Evolutionary conservation across 169 alveolate genomes (phyloP), one percentile per base, ranked within the genome.

Genomic region (Plasmodium falciparum): DNA sequence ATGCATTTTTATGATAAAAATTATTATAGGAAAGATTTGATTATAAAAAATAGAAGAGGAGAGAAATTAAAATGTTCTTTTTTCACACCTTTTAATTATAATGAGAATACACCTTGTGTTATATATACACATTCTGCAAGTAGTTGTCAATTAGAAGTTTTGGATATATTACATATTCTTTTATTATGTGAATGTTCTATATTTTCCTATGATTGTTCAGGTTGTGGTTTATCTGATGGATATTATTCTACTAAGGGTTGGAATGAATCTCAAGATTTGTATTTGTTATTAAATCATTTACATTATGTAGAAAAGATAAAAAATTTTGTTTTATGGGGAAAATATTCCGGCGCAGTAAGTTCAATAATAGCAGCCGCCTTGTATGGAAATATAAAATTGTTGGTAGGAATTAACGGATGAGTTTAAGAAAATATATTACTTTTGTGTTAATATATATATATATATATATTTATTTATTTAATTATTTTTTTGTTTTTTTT

Each of bases 51-150:
- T 61, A 12, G 91, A 69, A 39, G 91, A 83, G 91, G 91, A n/a
- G 91, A 83, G 33, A 83, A 83, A 43, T 54, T 83, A 15, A 83
- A 39, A 49, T 83, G 91, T 39, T 83, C 67, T 54, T 67, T 54
- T 13, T 83, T 83, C 56, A 70, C 85, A 4, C 91, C 91, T 20
- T 83, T 83, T 69, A 83, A 70, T 61, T 83, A 83, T 50, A 83
- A 70, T 69, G 91, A 83, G 61, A 83, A 83, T 26, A 83, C 91
- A 0, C 91, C 91, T 52, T 83, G 91, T 83, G 91, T 83, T 83
- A 70, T 83, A 33, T 83, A 83, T 63, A 69, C 91, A 12, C 91
- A 83, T 69, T 83, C 91, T 26, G 61, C 66, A 26, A 67, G 74
- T 52, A 83, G 91, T 47, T 83, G 91, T 39, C 91, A 83, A 47